Conservation (phyloP, 805 yeast species). For the Phaffomyces opuntiae region DNA sequence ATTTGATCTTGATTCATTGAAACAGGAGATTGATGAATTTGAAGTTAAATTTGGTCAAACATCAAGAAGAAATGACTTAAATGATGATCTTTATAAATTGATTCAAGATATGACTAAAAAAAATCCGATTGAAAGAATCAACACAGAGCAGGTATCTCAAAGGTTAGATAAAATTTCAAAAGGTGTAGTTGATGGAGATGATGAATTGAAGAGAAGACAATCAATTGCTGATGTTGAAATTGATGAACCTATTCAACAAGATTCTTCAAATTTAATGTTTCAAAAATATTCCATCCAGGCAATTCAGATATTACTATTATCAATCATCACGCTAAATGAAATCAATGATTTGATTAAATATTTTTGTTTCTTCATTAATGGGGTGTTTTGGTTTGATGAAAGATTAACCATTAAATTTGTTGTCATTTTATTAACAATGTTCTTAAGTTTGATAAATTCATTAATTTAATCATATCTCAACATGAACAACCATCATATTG, state of each 20-base stretch:
- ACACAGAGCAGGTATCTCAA: slow-evolving; percentile 32
- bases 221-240: background rate
- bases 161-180: slow-evolving; percentile 16
- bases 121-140: slow-evolving; percentile 34
- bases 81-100: slow-evolving; percentile 28
- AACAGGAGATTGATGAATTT: slow-evolving; percentile 11
- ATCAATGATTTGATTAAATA: background rate
- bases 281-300: background rate
- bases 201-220: background rate
- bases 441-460: background rate
- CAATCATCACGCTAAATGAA: background rate
- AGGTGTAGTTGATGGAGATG: background rate
- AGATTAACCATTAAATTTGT: background rate
- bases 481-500: background rate
- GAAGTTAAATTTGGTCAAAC: background rate
- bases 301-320: background rate
- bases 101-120: slow-evolving; percentile 32
- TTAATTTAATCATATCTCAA: background rate
- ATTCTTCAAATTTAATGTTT: no score
- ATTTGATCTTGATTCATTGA: slow-evolving; percentile 17
- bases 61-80: slow-evolving; percentile 10
- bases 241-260: no score
- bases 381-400: background rate
- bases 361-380: background rate
- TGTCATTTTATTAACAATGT: background rate